Evolutionary conservation across 2,329 filamentous ascomycete genomes (phyloP).

Genomic region (Pseudovirgaria hyperparasitica): DNA sequence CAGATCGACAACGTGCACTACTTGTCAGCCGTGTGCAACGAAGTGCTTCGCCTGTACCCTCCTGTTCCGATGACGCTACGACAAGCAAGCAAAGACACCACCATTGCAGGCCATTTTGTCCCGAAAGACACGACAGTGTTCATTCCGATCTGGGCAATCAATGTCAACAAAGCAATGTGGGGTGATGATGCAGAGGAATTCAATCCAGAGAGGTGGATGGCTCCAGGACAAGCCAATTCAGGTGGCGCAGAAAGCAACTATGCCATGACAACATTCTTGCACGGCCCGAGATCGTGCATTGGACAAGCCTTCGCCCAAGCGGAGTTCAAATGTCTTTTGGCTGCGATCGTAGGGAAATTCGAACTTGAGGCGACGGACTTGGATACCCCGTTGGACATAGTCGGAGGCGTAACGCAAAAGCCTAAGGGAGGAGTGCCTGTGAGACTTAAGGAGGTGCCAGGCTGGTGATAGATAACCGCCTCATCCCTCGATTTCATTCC

Average conservation of each 20-base stretch:
- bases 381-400: conserved; percentile 47
- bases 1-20: conserved; percentile 66
- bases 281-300: conserved; percentile 78
- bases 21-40: conserved; percentile 62
- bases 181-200: conserved; percentile 63
- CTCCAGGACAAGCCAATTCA: conserved; percentile 37
- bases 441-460: conserved; percentile 51
- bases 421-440: conserved; percentile 63
- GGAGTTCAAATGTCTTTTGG: conserved; percentile 76
- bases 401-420: conserved; percentile 56
- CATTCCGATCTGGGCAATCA: conserved; percentile 53
- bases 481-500: too few species aligned
- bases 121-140: conserved; percentile 60
- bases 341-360: conserved; percentile 64
- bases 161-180: conserved; percentile 59
- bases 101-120: conserved; percentile 50
- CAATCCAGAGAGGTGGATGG: conserved; percentile 51
- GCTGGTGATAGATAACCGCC: conserved; percentile 49
- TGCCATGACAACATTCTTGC: conserved; percentile 68
- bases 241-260: conserved; percentile 69
- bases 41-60: conserved; percentile 60
- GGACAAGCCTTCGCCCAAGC: conserved; percentile 67
- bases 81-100: conserved; percentile 50
- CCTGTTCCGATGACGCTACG: conserved; percentile 63
- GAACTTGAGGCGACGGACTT: conserved; percentile 53